Percentiles rank a stretch among this genome's conserved stretches.
phyloP scores from a whole-genome alignment of 164 flowering plant genomes.

The Taxillus chinensis region DNA sequence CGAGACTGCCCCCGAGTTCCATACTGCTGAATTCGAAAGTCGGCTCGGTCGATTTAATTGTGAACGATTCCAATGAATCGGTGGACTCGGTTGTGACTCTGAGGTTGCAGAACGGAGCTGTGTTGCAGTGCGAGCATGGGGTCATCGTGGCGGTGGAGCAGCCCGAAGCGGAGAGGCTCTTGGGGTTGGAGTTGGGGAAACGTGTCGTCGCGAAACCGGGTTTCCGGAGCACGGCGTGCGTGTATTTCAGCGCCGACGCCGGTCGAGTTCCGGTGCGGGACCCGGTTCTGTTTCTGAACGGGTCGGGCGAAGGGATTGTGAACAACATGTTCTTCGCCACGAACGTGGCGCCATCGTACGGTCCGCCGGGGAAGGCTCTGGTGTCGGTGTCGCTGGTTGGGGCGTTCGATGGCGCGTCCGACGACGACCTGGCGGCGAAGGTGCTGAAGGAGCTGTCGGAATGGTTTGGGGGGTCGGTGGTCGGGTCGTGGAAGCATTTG shows the following conservation, averaged over 20 bases:
- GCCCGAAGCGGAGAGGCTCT: constrained; percentile 46
- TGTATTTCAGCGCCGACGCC: constrained; percentile 55
- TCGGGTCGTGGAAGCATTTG: constrained; percentile 60
- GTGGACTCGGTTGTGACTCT: constrained; percentile 14
- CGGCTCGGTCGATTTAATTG: constrained; percentile 24
- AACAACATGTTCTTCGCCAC: constrained; percentile 92
- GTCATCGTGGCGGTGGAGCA: constrained; percentile 77
- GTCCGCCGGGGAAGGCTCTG: constrained; percentile 75
- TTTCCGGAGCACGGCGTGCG: constrained; percentile 62
- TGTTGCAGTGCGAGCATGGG: constrained; percentile 41
- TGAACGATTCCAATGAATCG: neutral
- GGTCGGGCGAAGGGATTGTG: constrained; percentile 74
- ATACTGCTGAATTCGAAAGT: constrained; percentile 52
- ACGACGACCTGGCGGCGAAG: constrained; percentile 47
- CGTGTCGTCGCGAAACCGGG: constrained; percentile 25
- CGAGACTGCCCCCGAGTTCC: constrained; percentile 42
- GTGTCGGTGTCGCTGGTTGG: constrained; percentile 81
- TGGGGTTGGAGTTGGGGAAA: constrained; percentile 23
- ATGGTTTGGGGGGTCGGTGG: constrained; percentile 56
- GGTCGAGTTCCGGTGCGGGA: constrained; percentile 45
- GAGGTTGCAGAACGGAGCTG: constrained; percentile 46
- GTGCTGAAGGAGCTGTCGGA: constrained; percentile 56
- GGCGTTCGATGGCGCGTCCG: constrained; percentile 32
- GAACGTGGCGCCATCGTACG: constrained; percentile 74
- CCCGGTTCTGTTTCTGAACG: constrained; percentile 68